Conservation (phyloP, 2,329 filamentous ascomycete species). For the Lachnellula hyalina region DNA sequence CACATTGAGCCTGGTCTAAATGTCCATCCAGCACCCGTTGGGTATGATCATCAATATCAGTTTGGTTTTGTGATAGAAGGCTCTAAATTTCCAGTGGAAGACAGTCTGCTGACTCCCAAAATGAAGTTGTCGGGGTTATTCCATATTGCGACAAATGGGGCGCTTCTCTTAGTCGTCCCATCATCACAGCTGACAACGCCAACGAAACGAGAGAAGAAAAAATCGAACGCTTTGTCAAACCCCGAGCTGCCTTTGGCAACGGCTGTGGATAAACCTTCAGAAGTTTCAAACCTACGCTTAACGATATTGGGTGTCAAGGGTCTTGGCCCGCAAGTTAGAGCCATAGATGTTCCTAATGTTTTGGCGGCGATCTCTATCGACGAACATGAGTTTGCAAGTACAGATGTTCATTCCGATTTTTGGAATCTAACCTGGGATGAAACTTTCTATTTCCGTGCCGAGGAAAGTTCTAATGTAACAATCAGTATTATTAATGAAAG, state of each 20-base stretch:
- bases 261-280: not conserved
- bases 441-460: not conserved
- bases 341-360: not conserved
- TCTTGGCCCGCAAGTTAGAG: not conserved
- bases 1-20: not conserved
- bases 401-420: not conserved
- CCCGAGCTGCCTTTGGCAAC: not conserved
- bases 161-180: not conserved
- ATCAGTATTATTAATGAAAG: not conserved
- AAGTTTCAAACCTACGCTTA: not conserved
- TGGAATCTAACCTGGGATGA: not conserved
- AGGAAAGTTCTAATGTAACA: not conserved
- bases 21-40: not conserved
- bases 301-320: not conserved
- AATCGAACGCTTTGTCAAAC: not conserved
- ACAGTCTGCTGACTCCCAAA: not conserved
- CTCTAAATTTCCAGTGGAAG: not conserved
- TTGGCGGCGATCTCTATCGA: not conserved
- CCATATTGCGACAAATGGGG: no score
- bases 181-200: not conserved
- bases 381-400: not conserved
- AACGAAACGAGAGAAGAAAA: not conserved
- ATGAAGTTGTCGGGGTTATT: no score
- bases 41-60: not conserved
- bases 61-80: not conserved